Base-by-base conservation (phyloP, 129 eudicot species). In the Flaveria sonorensis region DNA sequence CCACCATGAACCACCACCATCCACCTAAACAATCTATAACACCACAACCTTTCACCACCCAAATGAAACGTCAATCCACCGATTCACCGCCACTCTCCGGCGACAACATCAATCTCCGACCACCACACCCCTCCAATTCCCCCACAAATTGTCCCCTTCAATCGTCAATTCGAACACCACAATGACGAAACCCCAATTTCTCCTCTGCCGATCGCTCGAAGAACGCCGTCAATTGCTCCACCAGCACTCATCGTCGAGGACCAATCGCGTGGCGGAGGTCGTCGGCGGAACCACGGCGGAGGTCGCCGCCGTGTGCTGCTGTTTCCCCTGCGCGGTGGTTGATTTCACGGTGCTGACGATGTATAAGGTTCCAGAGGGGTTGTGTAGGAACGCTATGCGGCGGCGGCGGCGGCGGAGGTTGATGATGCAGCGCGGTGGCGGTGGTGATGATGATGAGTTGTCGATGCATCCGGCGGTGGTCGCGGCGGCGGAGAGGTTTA, bases 251-350 rank as follows among this genome's bases (percentile, higher is more conserved):
- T 42, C 77, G 11, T 69, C 80, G 10, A 43, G 40, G 26, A 12
- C 69, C 21, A 56, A 46, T 1, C 46, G 84, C 16, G 53, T 86
- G 60, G 96, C 74, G 19, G 96, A 87, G 86, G 79, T 84, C 19
- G 92, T 83, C 21, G 97, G 97, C 6, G 91, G 88, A 11, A 87
- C 97, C 2, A 52, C 96, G 30, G 97, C 97, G 1, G 97, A 84
- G 75, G 85, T 90, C 55, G 90, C 97, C 9, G 97, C 92, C 3
- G 81, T 92, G 0, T 75, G 89, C 59, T 92, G 92, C 57, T 86
- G 97, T 70, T 77, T 88, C 59, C 97, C 97, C 0, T 81, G 80
- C 10, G 79, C 88, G 39, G 10, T 86, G 9, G 82, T 80, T 11
- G 79, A 86, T 7, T 83, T 92, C 10, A 18, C 83, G 46, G 76